Conservation (phyloP, 140 eudicot genomes). For the Ambrosia hybrid region DNA sequence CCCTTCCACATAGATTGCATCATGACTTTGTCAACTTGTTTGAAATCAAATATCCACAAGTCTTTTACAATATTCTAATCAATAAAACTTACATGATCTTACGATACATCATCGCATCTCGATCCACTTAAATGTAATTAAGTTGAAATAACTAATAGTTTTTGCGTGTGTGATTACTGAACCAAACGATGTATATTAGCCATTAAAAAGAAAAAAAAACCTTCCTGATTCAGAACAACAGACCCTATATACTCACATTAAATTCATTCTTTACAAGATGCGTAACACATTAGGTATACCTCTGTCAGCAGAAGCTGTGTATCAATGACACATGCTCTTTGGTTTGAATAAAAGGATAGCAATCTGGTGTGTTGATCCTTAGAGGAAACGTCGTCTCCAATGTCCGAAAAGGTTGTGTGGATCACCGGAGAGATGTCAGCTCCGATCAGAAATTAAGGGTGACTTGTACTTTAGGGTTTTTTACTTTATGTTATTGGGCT, state of each 20-base stretch:
- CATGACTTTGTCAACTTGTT: no score
- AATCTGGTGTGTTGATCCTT: background rate
- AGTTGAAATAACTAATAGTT: no score
- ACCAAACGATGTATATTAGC: background rate
- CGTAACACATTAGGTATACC: conserved; percentile 15
- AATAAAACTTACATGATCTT: no score
- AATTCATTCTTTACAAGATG: background rate
- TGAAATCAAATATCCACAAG: no score
- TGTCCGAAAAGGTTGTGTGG: background rate
- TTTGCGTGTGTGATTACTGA: background rate
- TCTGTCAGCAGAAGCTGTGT: conserved; percentile 45
- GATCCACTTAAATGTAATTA: no score
- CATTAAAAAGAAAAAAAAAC: background rate
- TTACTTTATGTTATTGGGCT: no score
- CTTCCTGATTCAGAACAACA: background rate
- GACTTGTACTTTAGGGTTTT: no score
- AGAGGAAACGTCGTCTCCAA: background rate
- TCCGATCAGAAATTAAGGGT: no score
- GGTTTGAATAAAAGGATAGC: no score
- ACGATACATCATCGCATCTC: no score
- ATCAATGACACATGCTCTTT: conserved; percentile 17
- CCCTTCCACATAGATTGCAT: no score
- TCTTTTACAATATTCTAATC: no score
- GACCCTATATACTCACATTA: background rate
- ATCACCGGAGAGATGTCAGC: background rate